Base-by-base conservation (phyloP, 2,329 filamentous ascomycete species). In the Cercospora berteroae region DNA sequence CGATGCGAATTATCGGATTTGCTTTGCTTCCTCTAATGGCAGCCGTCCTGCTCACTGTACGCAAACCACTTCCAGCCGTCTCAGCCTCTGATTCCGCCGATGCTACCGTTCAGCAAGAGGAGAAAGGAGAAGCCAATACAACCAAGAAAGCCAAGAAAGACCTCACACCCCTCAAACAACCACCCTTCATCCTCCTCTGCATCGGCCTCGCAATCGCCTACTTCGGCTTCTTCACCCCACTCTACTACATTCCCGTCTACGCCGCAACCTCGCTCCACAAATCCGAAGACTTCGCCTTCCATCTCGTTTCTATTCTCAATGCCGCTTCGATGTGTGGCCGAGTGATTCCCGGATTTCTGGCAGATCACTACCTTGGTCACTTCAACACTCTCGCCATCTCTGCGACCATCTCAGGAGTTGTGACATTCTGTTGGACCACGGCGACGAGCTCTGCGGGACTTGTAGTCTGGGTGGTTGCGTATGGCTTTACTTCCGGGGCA, bases 1-100 rank as follows among this genome's bases (percentile, higher is more conserved):
- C 83, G 0, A 80, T 87, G 0, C 78, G 85, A 5, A 78, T 85
- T 36, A 75, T 83, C 7, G 85, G 80, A 0, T 87, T 88, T 65
- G 72, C 85, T 63, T 82, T 84, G 67, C 68, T 85, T 1, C 80
- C 79, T 0, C 65, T 84, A 7, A 56, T 69, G 55, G 60, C 61
- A 12, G 78, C 71, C 9, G 68, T 59, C 4, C 39, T 66, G n/a
- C 57, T 66, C 44, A 63, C 56, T 56, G 48, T 61, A 20, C 64
- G 55, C 16, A 62, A 39, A 16, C 59, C 62, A 12, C 36, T 33
- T 20, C 16, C 59, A 7, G 31, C 23, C 36, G n/a, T 36, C 33
- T 23, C 58, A 33, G 13, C 57, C 3, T n/a, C 55, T 33, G 31
- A 33, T 62, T n/a, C 27, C 29, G 36, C 27, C 18, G 60, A 55